Evolutionary conservation across 2,329 filamentous ascomycete species (phyloP).

Genomic region (Byssoonygena ceratinophila): DNA sequence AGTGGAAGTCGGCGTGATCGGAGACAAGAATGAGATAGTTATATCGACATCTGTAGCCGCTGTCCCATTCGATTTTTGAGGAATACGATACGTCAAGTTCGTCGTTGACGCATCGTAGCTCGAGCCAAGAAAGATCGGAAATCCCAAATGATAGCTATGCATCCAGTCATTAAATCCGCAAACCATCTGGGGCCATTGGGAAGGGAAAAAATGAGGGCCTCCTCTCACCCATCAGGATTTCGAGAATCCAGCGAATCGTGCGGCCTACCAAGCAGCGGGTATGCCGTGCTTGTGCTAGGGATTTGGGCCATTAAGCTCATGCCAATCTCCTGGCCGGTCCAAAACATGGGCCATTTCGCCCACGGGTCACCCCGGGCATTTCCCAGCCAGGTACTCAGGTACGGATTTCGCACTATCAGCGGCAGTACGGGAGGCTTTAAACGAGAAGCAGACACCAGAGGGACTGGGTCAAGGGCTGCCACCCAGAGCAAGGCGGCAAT

Average conservation of each 20-base stretch:
- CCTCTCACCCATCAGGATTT: conserved; percentile 27
- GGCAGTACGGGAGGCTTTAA: conserved; percentile 57
- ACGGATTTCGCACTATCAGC: conserved; percentile 64
- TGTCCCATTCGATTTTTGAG: conserved; percentile 31
- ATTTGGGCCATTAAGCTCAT: conserved; percentile 54
- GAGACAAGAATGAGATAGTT: conserved; percentile 58
- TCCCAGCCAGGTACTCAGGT: conserved; percentile 63
- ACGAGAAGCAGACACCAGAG: conserved; percentile 40
- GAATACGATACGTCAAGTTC: conserved; percentile 55
- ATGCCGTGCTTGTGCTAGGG: conserved; percentile 49
- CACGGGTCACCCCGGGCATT: conserved; percentile 66
- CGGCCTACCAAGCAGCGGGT: conserved; percentile 54
- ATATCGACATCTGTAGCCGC: conserved; percentile 27
- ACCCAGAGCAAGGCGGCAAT: conserved; percentile 10
- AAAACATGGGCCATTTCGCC: conserved; percentile 80
- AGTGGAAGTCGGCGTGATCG: conserved; percentile 70
- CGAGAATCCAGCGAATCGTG: conserved; percentile 48
- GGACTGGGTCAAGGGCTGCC: conserved; percentile 29
- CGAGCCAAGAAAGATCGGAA: conserved; percentile 49
- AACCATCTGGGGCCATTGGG: neutral
- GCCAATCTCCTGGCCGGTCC: conserved; percentile 59
- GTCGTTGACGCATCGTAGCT: conserved; percentile 61
- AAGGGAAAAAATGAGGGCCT: neutral
- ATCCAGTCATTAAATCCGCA: neutral
- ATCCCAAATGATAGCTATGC: conserved; percentile 45